phyloP scores from a whole-genome alignment of 441 rosid genomes.

The Croton setiger region DNA sequence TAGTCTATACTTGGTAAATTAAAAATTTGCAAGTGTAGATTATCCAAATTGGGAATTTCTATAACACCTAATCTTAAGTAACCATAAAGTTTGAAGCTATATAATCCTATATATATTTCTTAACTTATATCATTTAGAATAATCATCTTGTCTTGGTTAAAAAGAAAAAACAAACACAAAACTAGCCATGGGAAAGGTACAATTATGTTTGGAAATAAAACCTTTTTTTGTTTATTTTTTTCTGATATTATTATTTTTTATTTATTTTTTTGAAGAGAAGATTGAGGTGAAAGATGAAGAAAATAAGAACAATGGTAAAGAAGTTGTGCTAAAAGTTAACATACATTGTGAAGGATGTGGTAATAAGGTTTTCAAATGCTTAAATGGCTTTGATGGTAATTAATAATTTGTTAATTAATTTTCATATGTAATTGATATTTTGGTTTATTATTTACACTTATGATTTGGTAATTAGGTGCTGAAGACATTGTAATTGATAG shows the following conservation, averaged over 20 bases:
- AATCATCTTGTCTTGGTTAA: neutral
- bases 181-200: slow-evolving; percentile 3
- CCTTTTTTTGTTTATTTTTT: neutral
- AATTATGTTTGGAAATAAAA: neutral
- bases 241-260: no score
- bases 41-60: neutral
- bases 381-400: slow-evolving; percentile 53
- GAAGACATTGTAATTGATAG: slow-evolving; percentile 46
- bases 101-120: neutral
- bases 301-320: slow-evolving; percentile 7
- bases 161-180: neutral
- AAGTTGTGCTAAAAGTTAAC: slow-evolving; percentile 46
- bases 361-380: slow-evolving; percentile 36
- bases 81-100: neutral
- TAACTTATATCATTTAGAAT: neutral
- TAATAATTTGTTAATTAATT: neutral
- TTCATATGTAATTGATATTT: no score
- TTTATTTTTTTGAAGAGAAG: neutral
- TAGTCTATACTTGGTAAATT: neutral
- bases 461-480: slow-evolving; percentile 41
- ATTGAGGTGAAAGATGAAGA: neutral
- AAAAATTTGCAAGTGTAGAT: slow-evolving; percentile 2
- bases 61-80: neutral
- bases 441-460: neutral
- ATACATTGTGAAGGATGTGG: slow-evolving; percentile 76